A percentile compares a stretch with the other conserved stretches of the same genome.
Conservation (phyloP, 1,284 basidiomycete species). For the Fomitopsis schrenkii region DNA sequence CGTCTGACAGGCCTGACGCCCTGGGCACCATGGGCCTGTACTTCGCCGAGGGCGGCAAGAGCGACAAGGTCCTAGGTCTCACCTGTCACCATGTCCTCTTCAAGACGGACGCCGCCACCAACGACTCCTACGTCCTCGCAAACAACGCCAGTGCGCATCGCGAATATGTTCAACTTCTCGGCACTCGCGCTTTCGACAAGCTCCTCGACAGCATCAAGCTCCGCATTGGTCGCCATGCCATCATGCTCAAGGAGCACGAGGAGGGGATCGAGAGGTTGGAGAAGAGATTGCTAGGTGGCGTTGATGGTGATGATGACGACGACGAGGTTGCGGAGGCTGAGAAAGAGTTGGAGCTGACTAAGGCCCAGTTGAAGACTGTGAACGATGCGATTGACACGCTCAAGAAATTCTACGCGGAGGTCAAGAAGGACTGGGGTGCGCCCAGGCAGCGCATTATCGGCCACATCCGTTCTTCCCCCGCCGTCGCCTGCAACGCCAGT, state of each 20-base stretch:
- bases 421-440: slow-evolving; percentile 20
- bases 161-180: slow-evolving; percentile 10
- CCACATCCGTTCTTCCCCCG: slow-evolving; percentile 26
- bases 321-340: slow-evolving; percentile 8
- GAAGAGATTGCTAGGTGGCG: neutral
- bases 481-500: slow-evolving; percentile 14
- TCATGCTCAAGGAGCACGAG: neutral
- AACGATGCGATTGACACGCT: slow-evolving; percentile 8
- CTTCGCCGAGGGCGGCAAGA: slow-evolving; percentile 14
- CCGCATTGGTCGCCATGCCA: slow-evolving; percentile 1
- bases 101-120: slow-evolving; percentile 8
- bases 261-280: slow-evolving; percentile 3
- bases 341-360: neutral
- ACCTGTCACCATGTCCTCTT: slow-evolving; percentile 24
- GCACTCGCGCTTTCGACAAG: slow-evolving; percentile 7
- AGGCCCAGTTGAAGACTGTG: slow-evolving; percentile 1
- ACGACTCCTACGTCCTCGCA: slow-evolving; percentile 9
- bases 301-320: neutral
- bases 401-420: slow-evolving; percentile 11
- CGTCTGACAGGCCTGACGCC: slow-evolving; percentile 9
- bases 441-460: slow-evolving; percentile 26
- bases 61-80: slow-evolving; percentile 18
- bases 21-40: slow-evolving; percentile 10
- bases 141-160: neutral
- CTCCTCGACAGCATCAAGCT: slow-evolving; percentile 7